A percentile compares a stretch with the other conserved stretches of the same genome.
Conservation (phyloP, 2,329 filamentous ascomycete genomes). For the Fonsecaea nubica region DNA sequence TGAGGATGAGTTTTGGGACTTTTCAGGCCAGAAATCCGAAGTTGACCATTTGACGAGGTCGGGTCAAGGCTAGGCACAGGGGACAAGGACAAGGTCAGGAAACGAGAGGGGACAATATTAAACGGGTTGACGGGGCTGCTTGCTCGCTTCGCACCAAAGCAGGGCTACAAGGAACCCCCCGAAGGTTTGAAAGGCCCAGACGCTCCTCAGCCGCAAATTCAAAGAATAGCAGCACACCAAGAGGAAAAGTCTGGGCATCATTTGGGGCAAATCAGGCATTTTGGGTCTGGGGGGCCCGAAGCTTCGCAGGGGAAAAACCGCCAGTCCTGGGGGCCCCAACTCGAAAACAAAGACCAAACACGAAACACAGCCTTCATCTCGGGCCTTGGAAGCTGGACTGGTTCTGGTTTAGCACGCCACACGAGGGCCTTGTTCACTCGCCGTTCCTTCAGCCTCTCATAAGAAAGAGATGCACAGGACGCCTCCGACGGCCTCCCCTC, state of each 20-base stretch:
- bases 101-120: not conserved
- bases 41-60: not conserved
- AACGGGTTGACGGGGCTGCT: not conserved
- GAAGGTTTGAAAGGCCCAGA: not conserved
- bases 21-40: slow-evolving; percentile 7
- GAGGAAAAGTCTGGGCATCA: not conserved
- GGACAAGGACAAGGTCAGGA: not conserved
- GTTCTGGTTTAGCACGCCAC: slow-evolving; percentile 4
- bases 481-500: not conserved
- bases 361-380: slow-evolving; percentile 8
- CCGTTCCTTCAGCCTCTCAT: not conserved
- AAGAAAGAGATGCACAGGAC: not conserved
- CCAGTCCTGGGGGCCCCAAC: not conserved
- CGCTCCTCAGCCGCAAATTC: slow-evolving; percentile 5
- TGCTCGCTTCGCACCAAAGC: not conserved
- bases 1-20: not conserved
- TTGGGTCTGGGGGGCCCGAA: not conserved
- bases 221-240: slow-evolving; percentile 5
- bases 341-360: not conserved
- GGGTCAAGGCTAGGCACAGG: not conserved
- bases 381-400: not conserved
- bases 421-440: not conserved
- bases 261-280: not conserved
- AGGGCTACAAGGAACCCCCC: not conserved
- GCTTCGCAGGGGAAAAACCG: not conserved